Percentiles rank a stretch among this genome's conserved stretches.
Conservation (phyloP, 2,329 filamentous ascomycete genomes). For the Trichophyton simii region DNA sequence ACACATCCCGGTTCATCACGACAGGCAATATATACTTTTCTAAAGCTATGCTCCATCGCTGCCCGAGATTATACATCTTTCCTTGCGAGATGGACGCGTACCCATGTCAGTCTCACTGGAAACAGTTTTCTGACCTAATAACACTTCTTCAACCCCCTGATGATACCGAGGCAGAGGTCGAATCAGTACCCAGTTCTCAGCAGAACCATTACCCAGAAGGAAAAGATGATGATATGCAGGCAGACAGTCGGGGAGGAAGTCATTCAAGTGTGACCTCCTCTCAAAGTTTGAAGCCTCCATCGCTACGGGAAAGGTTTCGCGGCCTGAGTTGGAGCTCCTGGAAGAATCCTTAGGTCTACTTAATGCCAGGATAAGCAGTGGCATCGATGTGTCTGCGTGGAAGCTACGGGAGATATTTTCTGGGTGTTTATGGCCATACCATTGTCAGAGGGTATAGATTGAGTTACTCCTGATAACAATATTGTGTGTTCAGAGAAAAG, state of each 20-base stretch:
- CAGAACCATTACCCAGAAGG: background rate
- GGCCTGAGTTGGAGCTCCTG: background rate
- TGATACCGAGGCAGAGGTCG: background rate
- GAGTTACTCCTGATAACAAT: too few species aligned
- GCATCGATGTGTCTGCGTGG: too few species aligned
- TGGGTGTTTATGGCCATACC: too few species aligned
- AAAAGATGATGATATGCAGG: background rate
- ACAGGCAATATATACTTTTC: slow-evolving; percentile 7
- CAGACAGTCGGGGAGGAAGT: background rate
- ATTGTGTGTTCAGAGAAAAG: too few species aligned
- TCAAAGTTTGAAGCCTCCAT: background rate
- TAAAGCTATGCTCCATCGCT: slow-evolving; percentile 4
- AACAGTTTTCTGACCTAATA: background rate
- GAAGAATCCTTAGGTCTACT: background rate
- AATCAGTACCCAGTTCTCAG: background rate
- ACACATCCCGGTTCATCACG: slow-evolving; percentile 2
- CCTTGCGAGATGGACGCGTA: slow-evolving; percentile 9
- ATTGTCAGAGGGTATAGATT: too few species aligned
- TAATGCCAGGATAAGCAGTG: too few species aligned
- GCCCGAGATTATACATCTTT: slow-evolving; percentile 6
- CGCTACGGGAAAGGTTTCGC: background rate
- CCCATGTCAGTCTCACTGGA: slow-evolving; percentile 10
- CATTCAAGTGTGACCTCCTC: background rate
- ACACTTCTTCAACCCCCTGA: slow-evolving; percentile 7
- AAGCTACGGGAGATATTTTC: too few species aligned